Conservation (phyloP, 148 eudicot species). For the Rhododendron henanense region DNA sequence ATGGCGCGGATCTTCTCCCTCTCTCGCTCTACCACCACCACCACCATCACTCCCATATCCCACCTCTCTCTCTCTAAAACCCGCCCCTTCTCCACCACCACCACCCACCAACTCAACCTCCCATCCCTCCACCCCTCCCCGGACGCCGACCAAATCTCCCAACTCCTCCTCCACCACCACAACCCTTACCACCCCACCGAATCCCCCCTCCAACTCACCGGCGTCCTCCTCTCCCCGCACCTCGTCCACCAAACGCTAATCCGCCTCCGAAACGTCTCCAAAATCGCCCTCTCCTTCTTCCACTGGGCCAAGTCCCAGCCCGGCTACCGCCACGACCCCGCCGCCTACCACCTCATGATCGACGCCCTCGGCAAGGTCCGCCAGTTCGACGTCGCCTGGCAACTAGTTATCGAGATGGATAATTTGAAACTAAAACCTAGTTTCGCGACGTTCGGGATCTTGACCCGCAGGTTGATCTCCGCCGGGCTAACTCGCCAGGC, state of each 20-base stretch:
- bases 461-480: conserved; percentile 61
- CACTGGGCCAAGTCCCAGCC: conserved; percentile 34
- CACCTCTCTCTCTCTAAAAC: conserved; percentile 11
- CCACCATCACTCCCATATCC: not conserved
- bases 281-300: conserved; percentile 75
- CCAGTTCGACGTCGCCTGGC: conserved; percentile 88
- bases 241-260: conserved; percentile 79
- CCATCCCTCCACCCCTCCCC: conserved; percentile 45
- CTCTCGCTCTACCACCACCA: not conserved
- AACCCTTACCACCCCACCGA: conserved; percentile 94
- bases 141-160: conserved; percentile 57
- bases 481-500: conserved; percentile 78
- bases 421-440: conserved; percentile 34
- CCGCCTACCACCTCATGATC: conserved; percentile 46
- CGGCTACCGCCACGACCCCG: conserved; percentile 31
- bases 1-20: not conserved
- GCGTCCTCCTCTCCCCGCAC: conserved; percentile 52
- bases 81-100: conserved; percentile 13
- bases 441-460: conserved; percentile 45
- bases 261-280: conserved; percentile 61
- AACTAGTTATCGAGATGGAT: conserved; percentile 55
- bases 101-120: conserved; percentile 28
- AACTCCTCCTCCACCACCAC: conserved; percentile 68
- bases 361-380: conserved; percentile 64
- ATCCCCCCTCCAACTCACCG: conserved; percentile 79